phyloP scores from a whole-genome alignment of 2,329 filamentous ascomycete genomes.

The Myriosclerotinia scirpicola region DNA sequence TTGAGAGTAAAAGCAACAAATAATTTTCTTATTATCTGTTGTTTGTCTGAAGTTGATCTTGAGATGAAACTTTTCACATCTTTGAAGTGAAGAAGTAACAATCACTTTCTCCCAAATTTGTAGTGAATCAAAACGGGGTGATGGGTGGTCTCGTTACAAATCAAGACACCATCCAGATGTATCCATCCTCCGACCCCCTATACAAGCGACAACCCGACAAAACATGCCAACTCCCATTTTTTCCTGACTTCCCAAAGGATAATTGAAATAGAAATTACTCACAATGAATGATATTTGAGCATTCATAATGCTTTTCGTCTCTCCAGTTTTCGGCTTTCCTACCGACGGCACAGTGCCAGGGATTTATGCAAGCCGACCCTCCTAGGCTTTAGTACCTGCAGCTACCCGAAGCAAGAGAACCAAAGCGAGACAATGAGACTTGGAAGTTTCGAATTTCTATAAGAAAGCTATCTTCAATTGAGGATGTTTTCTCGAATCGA shows the following conservation, averaged over 20 bases:
- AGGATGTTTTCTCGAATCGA: not conserved
- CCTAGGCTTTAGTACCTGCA: slow-evolving; percentile 36
- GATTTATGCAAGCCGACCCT: slow-evolving; percentile 36
- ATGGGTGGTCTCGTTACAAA: not conserved
- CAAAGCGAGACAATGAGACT: slow-evolving; percentile 15
- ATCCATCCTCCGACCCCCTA: slow-evolving; percentile 7
- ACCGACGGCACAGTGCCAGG: slow-evolving; percentile 26
- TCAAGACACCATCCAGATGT: slow-evolving; percentile 16
- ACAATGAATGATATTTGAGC: slow-evolving; percentile 59
- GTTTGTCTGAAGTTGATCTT: slow-evolving; percentile 2
- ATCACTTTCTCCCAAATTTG: not conserved
- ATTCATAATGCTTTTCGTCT: slow-evolving; percentile 48
- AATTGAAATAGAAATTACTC: slow-evolving; percentile 38
- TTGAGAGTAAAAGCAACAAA: not conserved
- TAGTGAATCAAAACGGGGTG: slow-evolving; percentile 7
- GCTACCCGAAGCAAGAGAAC: slow-evolving; percentile 31
- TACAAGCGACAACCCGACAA: slow-evolving; percentile 19
- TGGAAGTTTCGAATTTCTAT: not conserved
- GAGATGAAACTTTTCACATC: not conserved
- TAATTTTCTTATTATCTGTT: not conserved
- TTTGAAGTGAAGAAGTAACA: not conserved
- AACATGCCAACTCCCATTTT: slow-evolving; percentile 8
- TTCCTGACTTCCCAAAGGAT: not conserved
- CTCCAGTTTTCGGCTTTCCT: slow-evolving; percentile 30
- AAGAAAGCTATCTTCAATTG: slow-evolving; percentile 7